Evolutionary conservation across 768 basidiomycete genomes (phyloP).

Genomic region (Phylloporus sp.): DNA sequence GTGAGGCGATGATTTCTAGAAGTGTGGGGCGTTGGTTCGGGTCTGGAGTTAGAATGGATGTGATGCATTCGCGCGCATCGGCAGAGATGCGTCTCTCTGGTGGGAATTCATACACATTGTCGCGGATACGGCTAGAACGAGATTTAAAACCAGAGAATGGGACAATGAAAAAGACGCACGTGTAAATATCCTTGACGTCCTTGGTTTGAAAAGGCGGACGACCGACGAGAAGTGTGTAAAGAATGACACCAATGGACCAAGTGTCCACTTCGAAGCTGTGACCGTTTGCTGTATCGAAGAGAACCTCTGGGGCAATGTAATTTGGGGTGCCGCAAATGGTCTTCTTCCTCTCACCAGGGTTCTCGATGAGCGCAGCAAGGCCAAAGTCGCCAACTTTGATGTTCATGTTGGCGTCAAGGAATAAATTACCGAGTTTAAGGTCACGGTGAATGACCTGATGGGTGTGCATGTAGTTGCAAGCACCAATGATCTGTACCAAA

Average conservation of each 20-base stretch:
- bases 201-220: constrained; percentile 99
- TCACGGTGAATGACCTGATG: constrained; percentile 98
- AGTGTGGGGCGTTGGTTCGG: constrained; percentile 80
- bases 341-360: constrained; percentile 95
- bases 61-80: constrained; percentile 75
- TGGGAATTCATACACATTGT: constrained; percentile 93
- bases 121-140: constrained; percentile 72
- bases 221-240: constrained; percentile 92
- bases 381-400: constrained; percentile 98
- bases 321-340: constrained; percentile 99
- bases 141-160: constrained; percentile 2
- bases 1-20: constrained; percentile 78
- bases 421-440: constrained; percentile 93
- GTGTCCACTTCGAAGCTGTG: constrained; percentile 99
- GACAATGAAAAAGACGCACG: constrained; percentile 44
- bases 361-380: constrained; percentile 93
- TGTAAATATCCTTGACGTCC: constrained; percentile 95
- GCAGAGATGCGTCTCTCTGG: constrained; percentile 64
- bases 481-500: constrained; percentile 91
- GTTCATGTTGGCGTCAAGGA: constrained; percentile 89
- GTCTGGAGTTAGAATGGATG: constrained; percentile 79
- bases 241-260: constrained; percentile 95
- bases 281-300: constrained; percentile 93
- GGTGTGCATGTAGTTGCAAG: constrained; percentile 96
- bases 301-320: constrained; percentile 96